Conservation (phyloP, 495 filamentous ascomycete genomes). For the Penicillium waksmanii region DNA sequence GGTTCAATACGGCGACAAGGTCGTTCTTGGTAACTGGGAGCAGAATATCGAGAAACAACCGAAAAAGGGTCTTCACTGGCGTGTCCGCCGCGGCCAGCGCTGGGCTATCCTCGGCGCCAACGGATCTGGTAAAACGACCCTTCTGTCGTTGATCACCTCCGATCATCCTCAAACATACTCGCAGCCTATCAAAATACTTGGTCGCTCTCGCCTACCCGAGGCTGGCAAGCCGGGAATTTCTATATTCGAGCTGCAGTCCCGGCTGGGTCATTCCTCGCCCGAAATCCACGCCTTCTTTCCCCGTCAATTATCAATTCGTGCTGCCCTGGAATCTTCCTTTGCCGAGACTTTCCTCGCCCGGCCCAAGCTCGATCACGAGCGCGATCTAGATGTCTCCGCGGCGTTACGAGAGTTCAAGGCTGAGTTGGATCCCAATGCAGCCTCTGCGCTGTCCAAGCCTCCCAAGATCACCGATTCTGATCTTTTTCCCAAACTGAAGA, state of each 20-base stretch:
- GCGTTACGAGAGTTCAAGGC: slow-evolving; percentile 72
- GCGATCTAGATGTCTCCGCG: slow-evolving; percentile 61
- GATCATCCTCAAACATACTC: slow-evolving; percentile 96
- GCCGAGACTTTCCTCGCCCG: slow-evolving; percentile 80
- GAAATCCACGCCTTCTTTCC: slow-evolving; percentile 96
- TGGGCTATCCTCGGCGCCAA: slow-evolving; percentile 95
- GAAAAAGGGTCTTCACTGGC: slow-evolving; percentile 75
- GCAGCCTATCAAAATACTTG: slow-evolving; percentile 82
- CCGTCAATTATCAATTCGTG: slow-evolving; percentile 70
- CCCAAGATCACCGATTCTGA: slow-evolving; percentile 11
- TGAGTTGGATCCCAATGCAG: slow-evolving; percentile 65
- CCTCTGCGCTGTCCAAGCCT: background rate
- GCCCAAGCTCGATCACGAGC: slow-evolving; percentile 61
- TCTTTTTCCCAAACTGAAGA: slow-evolving; percentile 22
- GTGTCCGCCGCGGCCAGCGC: slow-evolving; percentile 76
- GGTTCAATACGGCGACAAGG: slow-evolving; percentile 78
- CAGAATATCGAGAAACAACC: slow-evolving; percentile 52
- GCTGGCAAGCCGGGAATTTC: slow-evolving; percentile 75
- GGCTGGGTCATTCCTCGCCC: slow-evolving; percentile 89
- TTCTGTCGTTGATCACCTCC: slow-evolving; percentile 88
- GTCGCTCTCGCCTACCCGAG: slow-evolving; percentile 75
- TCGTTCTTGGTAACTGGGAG: slow-evolving; percentile 78
- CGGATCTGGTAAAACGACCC: slow-evolving; percentile 81
- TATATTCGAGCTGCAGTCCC: slow-evolving; percentile 87
- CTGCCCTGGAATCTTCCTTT: slow-evolving; percentile 81